Percentiles rank a stretch among this genome's conserved stretches.
Evolutionary conservation across 371 early-diverging fungal genomes (phyloP).

Genomic region (Furculomyces boomerangus): DNA sequence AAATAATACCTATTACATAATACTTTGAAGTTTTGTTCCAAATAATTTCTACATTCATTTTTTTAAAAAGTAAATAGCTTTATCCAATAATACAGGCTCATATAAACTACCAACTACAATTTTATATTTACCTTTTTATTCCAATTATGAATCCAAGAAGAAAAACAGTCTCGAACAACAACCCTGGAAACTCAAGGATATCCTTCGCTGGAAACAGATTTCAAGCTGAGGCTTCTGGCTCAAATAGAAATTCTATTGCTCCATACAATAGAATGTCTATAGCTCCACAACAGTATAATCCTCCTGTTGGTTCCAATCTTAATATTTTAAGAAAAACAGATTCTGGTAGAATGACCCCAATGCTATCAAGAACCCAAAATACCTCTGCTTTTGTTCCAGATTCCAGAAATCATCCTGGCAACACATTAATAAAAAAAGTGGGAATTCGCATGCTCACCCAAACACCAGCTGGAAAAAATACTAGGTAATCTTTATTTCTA

Average conservation of each 20-base stretch:
- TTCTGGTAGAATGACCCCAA: neutral
- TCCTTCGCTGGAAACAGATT: neutral
- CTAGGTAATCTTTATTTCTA: neutral
- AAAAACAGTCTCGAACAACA: slow-evolving; percentile 22
- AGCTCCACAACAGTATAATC: slow-evolving; percentile 18
- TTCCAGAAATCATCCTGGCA: slow-evolving; percentile 4
- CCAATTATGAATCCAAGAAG: slow-evolving; percentile 19
- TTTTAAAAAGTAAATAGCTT: too few species aligned
- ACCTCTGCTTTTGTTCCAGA: slow-evolving; percentile 4
- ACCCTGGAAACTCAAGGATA: slow-evolving; percentile 18
- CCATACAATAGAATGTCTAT: slow-evolving; percentile 13
- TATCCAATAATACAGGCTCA: too few species aligned
- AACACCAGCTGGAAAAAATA: neutral
- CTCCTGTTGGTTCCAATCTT: slow-evolving; percentile 8
- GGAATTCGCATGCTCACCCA: neutral
- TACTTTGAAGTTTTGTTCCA: too few species aligned
- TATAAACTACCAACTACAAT: too few species aligned
- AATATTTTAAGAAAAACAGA: slow-evolving; percentile 10
- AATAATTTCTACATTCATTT: too few species aligned
- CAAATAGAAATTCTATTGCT: slow-evolving; percentile 18
- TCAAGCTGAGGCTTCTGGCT: slow-evolving; percentile 3
- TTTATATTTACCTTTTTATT: too few species aligned
- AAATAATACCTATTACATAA: too few species aligned
- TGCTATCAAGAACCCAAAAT: neutral
- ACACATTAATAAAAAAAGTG: neutral